Evolutionary conservation across 2,329 filamentous ascomycete genomes (phyloP).

Genomic region (Trichoderma oligosporum): DNA sequence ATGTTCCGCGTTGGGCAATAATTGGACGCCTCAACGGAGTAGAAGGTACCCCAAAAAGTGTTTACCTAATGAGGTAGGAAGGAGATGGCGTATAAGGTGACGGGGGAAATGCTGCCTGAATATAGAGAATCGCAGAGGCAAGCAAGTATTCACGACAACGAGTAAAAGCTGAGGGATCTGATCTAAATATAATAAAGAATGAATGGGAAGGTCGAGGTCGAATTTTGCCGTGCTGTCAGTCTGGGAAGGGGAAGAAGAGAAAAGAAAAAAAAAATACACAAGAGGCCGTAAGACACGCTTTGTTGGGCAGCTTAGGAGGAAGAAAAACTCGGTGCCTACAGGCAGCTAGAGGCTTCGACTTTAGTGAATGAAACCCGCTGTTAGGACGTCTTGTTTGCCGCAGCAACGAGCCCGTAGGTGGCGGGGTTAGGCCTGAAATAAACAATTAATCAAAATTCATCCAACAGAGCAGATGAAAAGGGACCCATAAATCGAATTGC

Average conservation of each 20-base stretch:
- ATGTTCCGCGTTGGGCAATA: slow-evolving; percentile 16
- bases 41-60: not conserved
- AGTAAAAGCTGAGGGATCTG: not conserved
- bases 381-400: slow-evolving; percentile 22
- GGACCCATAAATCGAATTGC: not conserved
- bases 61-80: slow-evolving; percentile 5
- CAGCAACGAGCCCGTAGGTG: slow-evolving; percentile 25
- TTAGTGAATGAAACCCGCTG: not conserved
- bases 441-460: not conserved
- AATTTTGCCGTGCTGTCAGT: too few species aligned
- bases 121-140: not conserved
- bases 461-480: not conserved
- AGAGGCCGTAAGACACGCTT: slow-evolving; percentile 8
- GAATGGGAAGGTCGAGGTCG: slow-evolving; percentile 7
- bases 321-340: not conserved
- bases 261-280: not conserved
- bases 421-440: slow-evolving; percentile 8
- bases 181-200: slow-evolving; percentile 2
- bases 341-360: not conserved
- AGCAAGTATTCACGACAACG: slow-evolving; percentile 4
- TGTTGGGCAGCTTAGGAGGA: slow-evolving; percentile 7
- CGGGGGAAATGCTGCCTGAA: not conserved
- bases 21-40: not conserved
- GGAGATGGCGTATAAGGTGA: not conserved
- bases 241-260: too few species aligned